Base-by-base conservation (phyloP, 148 eudicot genomes). In the Selenicereus undatus region DNA sequence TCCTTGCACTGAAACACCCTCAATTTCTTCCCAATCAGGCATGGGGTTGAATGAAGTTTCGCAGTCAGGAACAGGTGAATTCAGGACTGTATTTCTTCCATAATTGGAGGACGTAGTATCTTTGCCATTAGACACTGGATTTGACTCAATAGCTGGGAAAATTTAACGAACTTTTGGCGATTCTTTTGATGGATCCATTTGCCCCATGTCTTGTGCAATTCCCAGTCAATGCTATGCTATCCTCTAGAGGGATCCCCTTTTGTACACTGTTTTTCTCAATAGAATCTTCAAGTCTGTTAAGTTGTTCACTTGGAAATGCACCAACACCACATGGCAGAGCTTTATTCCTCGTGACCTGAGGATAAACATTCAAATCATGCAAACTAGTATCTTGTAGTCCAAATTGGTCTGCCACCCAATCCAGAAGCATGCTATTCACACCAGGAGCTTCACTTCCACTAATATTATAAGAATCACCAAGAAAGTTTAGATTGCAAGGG, bases 401-500 rank as follows among this genome's bases (percentile, higher is more conserved):
- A 82, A 88, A 85, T 82, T 85, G 84, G 68, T 82, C 76, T 73
- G 83, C 85, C 24, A 87, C 78, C 71, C 85, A 83, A 85, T 85
- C 90, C 64, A 82, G 87, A 48, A 88, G 83, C 80, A 92, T 68
- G 72, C 39, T 42, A 36, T 75, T 76, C 22, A 69, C 66, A 69
- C 66, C 77, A 17, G 76, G 81, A 71, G 70, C 82, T 75, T 81
- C 86, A 72, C 76, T 75, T 75, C 77, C 91, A 85, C 82, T 81
- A 51, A 81, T 81, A 84, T 65, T 65, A 65, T 65, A 65, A 65
- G 54, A 82, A 78, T 86, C 90, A 66, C 66, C 86, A 50, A 90
- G 85, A 83, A 93, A 90, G 43, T 80, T 83, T 5, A 89, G 51
- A 87, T 91, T 90, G 43, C 79, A 78, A 14, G 87, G 87, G 73